Percentiles rank a stretch among this genome's conserved stretches.
These are phyloP conservation scores for Pascua sp. DNA, from an alignment of 1,284 basidiomycete genomes.

Conservation along the genomic window DNA sequence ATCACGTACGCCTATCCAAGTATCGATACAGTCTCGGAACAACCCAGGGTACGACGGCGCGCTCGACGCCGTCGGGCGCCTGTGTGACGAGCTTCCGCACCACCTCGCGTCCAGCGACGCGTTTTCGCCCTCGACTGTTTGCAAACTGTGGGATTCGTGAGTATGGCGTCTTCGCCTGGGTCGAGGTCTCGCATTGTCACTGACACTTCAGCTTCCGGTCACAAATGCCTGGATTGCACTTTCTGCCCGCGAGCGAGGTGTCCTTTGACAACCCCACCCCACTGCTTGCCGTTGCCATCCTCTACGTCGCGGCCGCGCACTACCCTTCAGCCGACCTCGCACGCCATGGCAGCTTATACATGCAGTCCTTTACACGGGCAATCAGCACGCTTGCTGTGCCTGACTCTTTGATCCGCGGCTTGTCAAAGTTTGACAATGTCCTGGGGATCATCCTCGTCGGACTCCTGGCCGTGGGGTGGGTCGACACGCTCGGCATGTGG, in stretches of 20 bases:
- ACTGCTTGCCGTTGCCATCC: slow-evolving; percentile 20
- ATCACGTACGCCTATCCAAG: too few relatives aligned
- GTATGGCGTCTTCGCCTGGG: not conserved
- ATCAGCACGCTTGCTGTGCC: slow-evolving; percentile 17
- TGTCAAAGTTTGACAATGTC: slow-evolving; percentile 21
- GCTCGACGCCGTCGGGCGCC: slow-evolving; percentile 9
- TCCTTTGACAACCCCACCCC: slow-evolving; percentile 22
- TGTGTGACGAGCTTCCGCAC: slow-evolving; percentile 16
- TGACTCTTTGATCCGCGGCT: slow-evolving; percentile 10
- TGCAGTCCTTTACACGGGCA: slow-evolving; percentile 16
- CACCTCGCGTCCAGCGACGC: slow-evolving; percentile 10
- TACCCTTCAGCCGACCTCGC: slow-evolving; percentile 16
- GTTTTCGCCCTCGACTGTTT: slow-evolving; percentile 8
- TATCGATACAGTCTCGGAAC: too few relatives aligned
- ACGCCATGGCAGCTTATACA: slow-evolving; percentile 16
- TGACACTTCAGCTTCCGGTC: slow-evolving; percentile 19
- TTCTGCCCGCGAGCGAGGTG: slow-evolving; percentile 19
- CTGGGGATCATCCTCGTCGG: slow-evolving; percentile 22
- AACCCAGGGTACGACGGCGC: slow-evolving; percentile 8
- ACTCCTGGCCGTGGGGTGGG: slow-evolving; percentile 22
- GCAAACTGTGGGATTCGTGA: slow-evolving; percentile 17
- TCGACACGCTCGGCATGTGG: slow-evolving; percentile 25
- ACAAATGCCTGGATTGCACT: slow-evolving; percentile 25
- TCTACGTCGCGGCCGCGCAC: slow-evolving; percentile 21
- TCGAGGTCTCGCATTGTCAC: not conserved